Evolutionary conservation across 2,329 filamentous ascomycete genomes (phyloP).

Genomic region (Xylaria sp.): DNA sequence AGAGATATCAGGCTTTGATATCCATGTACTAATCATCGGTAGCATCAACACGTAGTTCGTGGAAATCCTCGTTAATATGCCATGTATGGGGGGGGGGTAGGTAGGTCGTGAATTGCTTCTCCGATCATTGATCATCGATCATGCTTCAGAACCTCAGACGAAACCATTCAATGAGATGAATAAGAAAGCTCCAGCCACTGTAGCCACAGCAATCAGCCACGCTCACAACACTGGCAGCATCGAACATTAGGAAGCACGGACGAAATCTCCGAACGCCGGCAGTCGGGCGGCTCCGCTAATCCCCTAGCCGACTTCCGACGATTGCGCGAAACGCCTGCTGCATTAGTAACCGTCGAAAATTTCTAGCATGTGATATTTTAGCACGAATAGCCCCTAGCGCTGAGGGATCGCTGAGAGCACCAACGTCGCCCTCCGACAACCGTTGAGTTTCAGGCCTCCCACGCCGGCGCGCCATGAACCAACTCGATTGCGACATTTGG

Average conservation of each 20-base stretch:
- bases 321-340: conserved; percentile 17
- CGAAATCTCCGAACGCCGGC: conserved; percentile 4
- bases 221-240: no score
- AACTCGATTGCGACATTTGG: conserved; percentile 14
- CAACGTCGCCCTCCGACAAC: conserved; percentile 15
- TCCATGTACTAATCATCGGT: no score
- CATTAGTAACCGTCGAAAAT: background rate
- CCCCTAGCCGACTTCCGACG: conserved; percentile 13
- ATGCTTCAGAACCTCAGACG: no score
- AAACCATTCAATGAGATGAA: no score
- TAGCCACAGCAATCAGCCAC: background rate
- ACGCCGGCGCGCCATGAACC: conserved; percentile 8
- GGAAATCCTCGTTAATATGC: no score
- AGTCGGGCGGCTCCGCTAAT: conserved; percentile 19
- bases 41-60: no score
- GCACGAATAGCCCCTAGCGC: no score
- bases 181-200: background rate
- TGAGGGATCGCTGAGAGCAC: background rate
- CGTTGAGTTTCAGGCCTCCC: conserved; percentile 1
- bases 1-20: no score
- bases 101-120: no score
- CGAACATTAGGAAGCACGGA: background rate
- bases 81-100: no score
- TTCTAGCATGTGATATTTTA: background rate
- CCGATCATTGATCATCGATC: no score